phyloP scores from a whole-genome alignment of 1,139 yeast species.

The Hyphopichia pseudoburtonii region DNA sequence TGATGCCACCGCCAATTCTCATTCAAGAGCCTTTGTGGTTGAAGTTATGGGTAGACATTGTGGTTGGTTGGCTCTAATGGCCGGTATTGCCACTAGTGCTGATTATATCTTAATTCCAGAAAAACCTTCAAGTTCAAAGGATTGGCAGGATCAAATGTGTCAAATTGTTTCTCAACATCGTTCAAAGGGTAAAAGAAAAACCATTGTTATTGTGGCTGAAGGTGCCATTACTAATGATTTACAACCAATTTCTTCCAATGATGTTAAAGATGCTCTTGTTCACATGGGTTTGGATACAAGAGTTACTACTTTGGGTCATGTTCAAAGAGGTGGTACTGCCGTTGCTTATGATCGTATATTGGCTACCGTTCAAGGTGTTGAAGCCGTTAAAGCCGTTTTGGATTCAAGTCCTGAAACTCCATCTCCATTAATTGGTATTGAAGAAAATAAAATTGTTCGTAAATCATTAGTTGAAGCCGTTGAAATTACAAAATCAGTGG shows the following conservation, averaged over 20 bases:
- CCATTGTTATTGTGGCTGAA: conserved; percentile 80
- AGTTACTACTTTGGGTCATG: conserved; percentile 79
- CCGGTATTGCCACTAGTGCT: conserved; percentile 80
- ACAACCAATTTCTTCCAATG: conserved; percentile 62
- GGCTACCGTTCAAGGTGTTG: conserved; percentile 82
- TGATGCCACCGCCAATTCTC: conserved; percentile 83
- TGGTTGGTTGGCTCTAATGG: conserved; percentile 85
- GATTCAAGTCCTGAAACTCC: conserved; percentile 70
- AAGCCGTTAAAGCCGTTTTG: conserved; percentile 75
- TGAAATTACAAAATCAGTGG: conserved; percentile 65
- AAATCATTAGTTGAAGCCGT: conserved; percentile 76
- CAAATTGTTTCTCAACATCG: conserved; percentile 67
- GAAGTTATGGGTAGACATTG: conserved; percentile 93
- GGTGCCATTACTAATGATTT: conserved; percentile 74
- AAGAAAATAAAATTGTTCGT: conserved; percentile 69
- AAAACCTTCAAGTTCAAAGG: conserved; percentile 60
- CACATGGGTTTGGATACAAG: conserved; percentile 71
- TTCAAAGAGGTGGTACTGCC: conserved; percentile 85
- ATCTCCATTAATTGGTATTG: conserved; percentile 73
- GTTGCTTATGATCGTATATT: conserved; percentile 75
- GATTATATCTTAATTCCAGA: conserved; percentile 81
- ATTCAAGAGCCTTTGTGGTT: conserved; percentile 78
- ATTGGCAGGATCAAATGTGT: conserved; percentile 69
- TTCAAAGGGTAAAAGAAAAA: conserved; percentile 69
- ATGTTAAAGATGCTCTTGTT: conserved; percentile 68